These are phyloP conservation scores for Fistulina hepatica DNA, from an alignment of 1,284 basidiomycete species.

Conservation along the genomic window DNA sequence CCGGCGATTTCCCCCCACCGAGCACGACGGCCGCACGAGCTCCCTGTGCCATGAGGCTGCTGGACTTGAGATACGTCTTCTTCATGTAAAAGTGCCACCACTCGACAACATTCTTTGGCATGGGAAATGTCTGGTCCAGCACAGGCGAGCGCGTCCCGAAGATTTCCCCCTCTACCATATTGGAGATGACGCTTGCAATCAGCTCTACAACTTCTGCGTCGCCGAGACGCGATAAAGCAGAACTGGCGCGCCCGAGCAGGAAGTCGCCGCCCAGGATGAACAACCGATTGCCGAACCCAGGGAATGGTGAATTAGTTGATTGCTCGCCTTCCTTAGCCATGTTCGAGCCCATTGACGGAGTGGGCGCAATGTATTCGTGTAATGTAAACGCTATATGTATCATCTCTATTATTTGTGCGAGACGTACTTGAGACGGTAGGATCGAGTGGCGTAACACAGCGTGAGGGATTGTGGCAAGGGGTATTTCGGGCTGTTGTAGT, in stretches of 20 bases:
- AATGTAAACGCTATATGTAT: constrained; percentile 84
- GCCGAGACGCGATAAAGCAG: constrained; percentile 65
- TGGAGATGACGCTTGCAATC: constrained; percentile 72
- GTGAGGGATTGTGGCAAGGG: constrained; percentile 4
- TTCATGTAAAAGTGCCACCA: constrained; percentile 73
- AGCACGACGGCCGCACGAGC: constrained; percentile 70
- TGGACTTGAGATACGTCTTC: constrained; percentile 83
- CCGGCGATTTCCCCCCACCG: constrained; percentile 59
- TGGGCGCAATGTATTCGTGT: constrained; percentile 84
- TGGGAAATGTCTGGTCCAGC: constrained; percentile 36
- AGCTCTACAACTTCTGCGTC: constrained; percentile 74
- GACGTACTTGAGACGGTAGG: constrained; percentile 68
- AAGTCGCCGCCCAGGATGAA: constrained; percentile 82
- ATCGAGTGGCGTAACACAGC: constrained; percentile 21
- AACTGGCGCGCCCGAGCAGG: constrained; percentile 69
- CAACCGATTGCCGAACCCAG: constrained; percentile 79
- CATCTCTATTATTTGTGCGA: constrained; percentile 85
- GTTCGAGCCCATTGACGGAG: no score
- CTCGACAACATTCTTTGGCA: constrained; percentile 38
- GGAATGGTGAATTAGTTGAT: constrained; percentile 56
- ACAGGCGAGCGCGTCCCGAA: background rate
- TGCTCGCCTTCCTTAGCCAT: constrained; percentile 38
- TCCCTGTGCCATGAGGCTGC: constrained; percentile 78
- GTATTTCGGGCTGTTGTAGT: constrained; percentile 24
- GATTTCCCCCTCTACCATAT: constrained; percentile 81